Conservation (phyloP, 495 filamentous ascomycete genomes). For the Collariella sp. region DNA sequence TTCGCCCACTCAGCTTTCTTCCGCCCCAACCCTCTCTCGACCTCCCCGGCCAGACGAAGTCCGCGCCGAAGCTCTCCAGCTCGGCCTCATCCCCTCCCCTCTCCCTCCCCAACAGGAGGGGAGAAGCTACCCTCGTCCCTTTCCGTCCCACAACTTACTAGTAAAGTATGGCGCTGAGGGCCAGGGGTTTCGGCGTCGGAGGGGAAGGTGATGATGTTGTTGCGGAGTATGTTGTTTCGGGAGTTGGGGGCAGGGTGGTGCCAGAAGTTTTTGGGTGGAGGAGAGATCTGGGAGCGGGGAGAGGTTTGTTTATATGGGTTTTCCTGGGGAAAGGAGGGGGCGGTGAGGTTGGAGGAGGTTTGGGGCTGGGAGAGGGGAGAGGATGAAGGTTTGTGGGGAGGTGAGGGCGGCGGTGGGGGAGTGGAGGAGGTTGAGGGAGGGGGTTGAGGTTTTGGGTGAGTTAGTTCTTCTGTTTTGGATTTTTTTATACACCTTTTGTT, state of each 20-base stretch:
- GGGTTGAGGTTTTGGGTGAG: conserved; percentile 10
- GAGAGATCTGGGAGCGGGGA: conserved; percentile 9
- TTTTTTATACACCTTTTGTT: not conserved
- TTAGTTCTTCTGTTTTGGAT: not conserved
- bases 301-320: conserved; percentile 9
- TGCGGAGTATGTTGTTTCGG: not conserved
- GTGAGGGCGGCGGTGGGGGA: conserved; percentile 1
- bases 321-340: not conserved
- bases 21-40: not conserved
- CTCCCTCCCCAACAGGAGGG: not conserved
- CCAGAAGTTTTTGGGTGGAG: conserved; percentile 21
- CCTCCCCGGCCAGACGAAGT: conserved; percentile 13
- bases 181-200: not conserved
- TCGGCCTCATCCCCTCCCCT: not conserved
- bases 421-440: conserved; percentile 11
- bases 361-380: conserved; percentile 10
- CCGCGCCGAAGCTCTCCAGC: not conserved
- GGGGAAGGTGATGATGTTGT: conserved; percentile 7
- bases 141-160: conserved; percentile 5
- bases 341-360: not conserved
- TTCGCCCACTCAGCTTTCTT: conserved; percentile 23
- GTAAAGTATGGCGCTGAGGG: conserved; percentile 13
- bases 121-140: not conserved
- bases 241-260: not conserved
- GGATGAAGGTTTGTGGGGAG: conserved; percentile 2